Evolutionary conservation across 257 asterid genomes (phyloP).

Genomic region (Solanum peruvianum): DNA sequence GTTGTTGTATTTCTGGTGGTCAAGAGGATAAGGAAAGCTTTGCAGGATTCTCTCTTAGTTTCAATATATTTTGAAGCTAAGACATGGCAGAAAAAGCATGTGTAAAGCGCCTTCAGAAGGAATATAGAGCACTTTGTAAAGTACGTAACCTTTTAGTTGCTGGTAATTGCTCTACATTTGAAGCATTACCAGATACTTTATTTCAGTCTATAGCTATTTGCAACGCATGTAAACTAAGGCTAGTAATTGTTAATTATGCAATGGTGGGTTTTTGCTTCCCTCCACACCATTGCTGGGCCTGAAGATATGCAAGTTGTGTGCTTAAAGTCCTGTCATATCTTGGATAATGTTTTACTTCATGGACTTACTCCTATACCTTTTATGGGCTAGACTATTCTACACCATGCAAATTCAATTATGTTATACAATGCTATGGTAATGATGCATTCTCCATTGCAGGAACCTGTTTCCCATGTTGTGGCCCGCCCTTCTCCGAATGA

Average conservation of each 20-base stretch:
- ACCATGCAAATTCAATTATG: neutral
- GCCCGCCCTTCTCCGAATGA: slow-evolving; percentile 92
- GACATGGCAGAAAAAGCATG: slow-evolving; percentile 80
- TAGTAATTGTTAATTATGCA: neutral
- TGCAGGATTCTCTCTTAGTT: neutral
- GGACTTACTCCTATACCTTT: neutral
- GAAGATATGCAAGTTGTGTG: neutral
- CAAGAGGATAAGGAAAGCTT: neutral
- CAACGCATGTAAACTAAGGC: neutral
- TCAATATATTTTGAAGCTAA: neutral
- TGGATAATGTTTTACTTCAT: neutral
- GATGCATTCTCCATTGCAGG: slow-evolving; percentile 25
- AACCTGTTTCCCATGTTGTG: slow-evolving; percentile 93
- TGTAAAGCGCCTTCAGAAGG: slow-evolving; percentile 94
- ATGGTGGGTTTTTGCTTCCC: neutral
- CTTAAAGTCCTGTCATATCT: neutral
- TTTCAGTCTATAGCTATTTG: neutral
- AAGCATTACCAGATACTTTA: neutral
- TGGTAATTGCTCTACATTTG: neutral
- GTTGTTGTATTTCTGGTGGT: neutral
- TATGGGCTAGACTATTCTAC: neutral
- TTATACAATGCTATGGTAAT: neutral
- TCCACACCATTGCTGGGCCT: neutral
- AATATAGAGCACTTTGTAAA: slow-evolving; percentile 89
- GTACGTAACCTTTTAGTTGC: slow-evolving; percentile 30